Conservation (phyloP, 1,284 basidiomycete genomes). For the Melampsora larici-populina region DNA sequence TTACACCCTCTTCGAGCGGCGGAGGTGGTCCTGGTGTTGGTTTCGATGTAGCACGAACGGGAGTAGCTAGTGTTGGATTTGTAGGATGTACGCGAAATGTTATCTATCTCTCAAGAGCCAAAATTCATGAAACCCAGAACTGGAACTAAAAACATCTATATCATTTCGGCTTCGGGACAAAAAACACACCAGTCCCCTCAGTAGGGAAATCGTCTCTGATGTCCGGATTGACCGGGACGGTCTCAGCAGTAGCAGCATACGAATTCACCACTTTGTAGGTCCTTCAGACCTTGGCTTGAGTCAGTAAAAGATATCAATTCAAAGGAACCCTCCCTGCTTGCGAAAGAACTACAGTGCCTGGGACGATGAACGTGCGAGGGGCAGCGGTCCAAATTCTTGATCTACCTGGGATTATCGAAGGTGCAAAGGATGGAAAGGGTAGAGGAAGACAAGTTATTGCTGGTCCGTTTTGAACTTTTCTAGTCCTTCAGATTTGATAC, state of each 20-base stretch:
- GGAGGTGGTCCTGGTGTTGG: slow-evolving; percentile 77
- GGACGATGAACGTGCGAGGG: slow-evolving; percentile 90
- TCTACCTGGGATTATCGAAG: slow-evolving; percentile 89
- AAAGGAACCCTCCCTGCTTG: slow-evolving; percentile 5
- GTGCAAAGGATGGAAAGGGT: slow-evolving; percentile 96
- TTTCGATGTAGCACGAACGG: slow-evolving; percentile 92
- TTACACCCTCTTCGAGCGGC: slow-evolving; percentile 70
- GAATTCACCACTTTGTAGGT: slow-evolving; percentile 76
- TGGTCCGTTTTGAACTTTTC: slow-evolving; percentile 60
- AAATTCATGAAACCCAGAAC: too few relatives aligned
- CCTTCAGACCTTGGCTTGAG: slow-evolving; percentile 46
- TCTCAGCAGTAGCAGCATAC: slow-evolving; percentile 95
- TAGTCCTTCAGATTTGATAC: not conserved
- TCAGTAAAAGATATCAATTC: not conserved
- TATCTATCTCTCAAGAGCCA: too few relatives aligned
- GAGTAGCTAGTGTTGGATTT: slow-evolving; percentile 91
- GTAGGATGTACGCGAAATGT: slow-evolving; percentile 57
- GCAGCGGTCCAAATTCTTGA: slow-evolving; percentile 71
- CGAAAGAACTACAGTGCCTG: slow-evolving; percentile 71
- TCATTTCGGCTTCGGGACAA: not conserved
- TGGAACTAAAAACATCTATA: too few relatives aligned
- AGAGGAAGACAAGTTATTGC: slow-evolving; percentile 92
- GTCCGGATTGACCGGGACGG: slow-evolving; percentile 96
- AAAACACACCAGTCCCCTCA: slow-evolving; percentile 54
- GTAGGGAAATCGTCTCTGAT: slow-evolving; percentile 82